Conservation (phyloP, 2,329 filamentous ascomycete genomes). For the Trichoderma pleuroti region DNA sequence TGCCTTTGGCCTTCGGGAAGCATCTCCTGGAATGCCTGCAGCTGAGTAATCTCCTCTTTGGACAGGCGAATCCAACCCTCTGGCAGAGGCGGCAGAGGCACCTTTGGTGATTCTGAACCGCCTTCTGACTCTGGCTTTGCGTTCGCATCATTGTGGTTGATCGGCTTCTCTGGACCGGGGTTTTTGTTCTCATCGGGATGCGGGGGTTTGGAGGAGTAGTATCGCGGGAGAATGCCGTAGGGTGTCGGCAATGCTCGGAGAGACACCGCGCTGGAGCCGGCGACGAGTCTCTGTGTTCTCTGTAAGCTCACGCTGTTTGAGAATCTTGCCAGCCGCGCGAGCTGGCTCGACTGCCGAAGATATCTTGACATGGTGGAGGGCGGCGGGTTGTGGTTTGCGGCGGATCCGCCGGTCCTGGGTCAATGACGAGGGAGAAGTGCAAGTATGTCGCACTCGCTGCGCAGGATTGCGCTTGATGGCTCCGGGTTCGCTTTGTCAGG, state of each 20-base stretch:
- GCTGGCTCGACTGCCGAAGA: slow-evolving; percentile 62
- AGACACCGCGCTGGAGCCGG: slow-evolving; percentile 32
- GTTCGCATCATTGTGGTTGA: slow-evolving; percentile 26
- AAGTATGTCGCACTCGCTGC: slow-evolving; percentile 35
- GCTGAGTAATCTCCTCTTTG: slow-evolving; percentile 46
- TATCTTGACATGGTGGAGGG: slow-evolving; percentile 58
- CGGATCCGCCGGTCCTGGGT: slow-evolving; percentile 34
- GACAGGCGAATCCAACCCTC: slow-evolving; percentile 47
- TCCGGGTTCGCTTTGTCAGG: slow-evolving; percentile 11
- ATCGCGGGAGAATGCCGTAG: slow-evolving; percentile 35
- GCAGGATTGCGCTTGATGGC: slow-evolving; percentile 23
- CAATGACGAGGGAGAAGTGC: slow-evolving; percentile 22
- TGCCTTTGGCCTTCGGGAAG: slow-evolving; percentile 61
- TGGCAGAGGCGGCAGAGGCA: slow-evolving; percentile 36
- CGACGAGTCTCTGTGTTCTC: slow-evolving; percentile 39
- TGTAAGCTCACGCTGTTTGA: slow-evolving; percentile 51
- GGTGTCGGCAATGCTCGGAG: slow-evolving; percentile 35
- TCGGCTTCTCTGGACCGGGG: slow-evolving; percentile 15
- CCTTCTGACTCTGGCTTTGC: slow-evolving; percentile 21
- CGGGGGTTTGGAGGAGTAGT: slow-evolving; percentile 38
- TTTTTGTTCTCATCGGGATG: slow-evolving; percentile 36
- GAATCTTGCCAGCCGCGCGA: slow-evolving; percentile 59
- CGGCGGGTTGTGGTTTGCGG: slow-evolving; percentile 30
- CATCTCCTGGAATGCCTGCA: slow-evolving; percentile 59
- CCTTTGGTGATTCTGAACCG: slow-evolving; percentile 27